Evolutionary conservation across 768 basidiomycete species (phyloP), one percentile per base, ranked within the genome.

Genomic region (Cystofilobasidium bisporidii): DNA sequence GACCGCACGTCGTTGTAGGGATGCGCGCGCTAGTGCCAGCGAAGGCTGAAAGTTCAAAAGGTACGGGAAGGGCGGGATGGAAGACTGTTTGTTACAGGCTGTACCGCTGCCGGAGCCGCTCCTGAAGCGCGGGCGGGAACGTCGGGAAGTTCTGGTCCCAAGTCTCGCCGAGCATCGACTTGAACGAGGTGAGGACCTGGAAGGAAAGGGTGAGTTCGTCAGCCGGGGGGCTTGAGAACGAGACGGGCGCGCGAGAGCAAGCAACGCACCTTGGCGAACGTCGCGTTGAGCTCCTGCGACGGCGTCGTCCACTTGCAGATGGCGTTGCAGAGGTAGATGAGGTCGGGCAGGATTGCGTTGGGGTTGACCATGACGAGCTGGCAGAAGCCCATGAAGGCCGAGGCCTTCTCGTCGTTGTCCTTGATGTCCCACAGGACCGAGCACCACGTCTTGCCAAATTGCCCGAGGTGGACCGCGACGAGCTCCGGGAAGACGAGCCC

Each of bases 391-490:
- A 93, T 83, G 85, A 98, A 99, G 9, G 96, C 96, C 26, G 92
- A 97, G 74, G 97, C 96, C 79, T 98, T 99, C 81, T 99, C 96
- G 73, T 98, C 94, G 74, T 98, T 99, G 74, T 99, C 96, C 71
- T 96, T 87, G 76, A 99, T 99, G 78, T 98, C 96, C 75, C 92
- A 92, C 63, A 99, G 79, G 10, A 94, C 92, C 73, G 90, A 89
- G 77, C 94, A 79, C 96, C 96, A 99, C 18, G 88, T 86, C 76
- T 90, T 88, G 6, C 91, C 92, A 77, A 98, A 98, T 71, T 88
- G 87, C 0, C 85, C 82, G 33, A 97, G 79, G 74, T 92, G 86
- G 28, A 92, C 91, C 15, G 94, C 91, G 58, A 98, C 91, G 26
- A 89, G 77, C 24, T 79, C 77, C 0, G 96, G 96, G 75, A 91